phyloP scores from a whole-genome alignment of 1,284 basidiomycete genomes.

The Ganoderma meredithae region DNA sequence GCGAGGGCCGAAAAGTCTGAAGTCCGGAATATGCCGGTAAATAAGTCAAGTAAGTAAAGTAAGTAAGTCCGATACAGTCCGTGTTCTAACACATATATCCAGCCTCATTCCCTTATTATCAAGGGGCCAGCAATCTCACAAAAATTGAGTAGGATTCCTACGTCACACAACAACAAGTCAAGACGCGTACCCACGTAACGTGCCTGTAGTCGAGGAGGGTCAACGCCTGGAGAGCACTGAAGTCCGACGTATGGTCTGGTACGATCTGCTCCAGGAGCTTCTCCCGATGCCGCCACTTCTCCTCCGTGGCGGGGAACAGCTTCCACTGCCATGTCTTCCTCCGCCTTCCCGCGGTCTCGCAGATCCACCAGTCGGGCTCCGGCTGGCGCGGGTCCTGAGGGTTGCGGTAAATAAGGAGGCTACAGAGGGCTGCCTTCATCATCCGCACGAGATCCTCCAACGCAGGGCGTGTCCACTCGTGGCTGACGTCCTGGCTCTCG shows the following conservation, averaged over 20 bases:
- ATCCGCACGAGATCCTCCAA: background rate
- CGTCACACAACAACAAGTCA: background rate
- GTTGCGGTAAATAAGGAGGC: background rate
- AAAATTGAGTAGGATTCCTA: background rate
- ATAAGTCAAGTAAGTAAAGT: too few relatives aligned
- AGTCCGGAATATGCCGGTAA: too few relatives aligned
- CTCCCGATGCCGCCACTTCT: background rate
- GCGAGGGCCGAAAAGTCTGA: too few relatives aligned
- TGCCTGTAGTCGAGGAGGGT: background rate
- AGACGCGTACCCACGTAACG: too few relatives aligned
- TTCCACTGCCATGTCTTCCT: background rate
- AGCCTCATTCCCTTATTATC: too few relatives aligned
- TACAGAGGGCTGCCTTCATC: background rate
- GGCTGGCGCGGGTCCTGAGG: background rate
- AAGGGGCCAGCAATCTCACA: background rate
- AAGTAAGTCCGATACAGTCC: too few relatives aligned
- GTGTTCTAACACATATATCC: too few relatives aligned
- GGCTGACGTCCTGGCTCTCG: background rate
- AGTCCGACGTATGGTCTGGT: background rate
- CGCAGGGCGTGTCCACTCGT: background rate
- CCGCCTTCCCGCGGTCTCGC: background rate
- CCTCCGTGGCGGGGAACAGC: background rate
- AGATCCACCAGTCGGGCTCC: slow-evolving; percentile 3
- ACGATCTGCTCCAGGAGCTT: background rate
- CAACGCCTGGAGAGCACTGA: background rate